Evolutionary conservation across 2,329 filamentous ascomycete genomes (phyloP), one percentile per base, ranked within the genome.

Genomic region (Alternaria consortialis): DNA sequence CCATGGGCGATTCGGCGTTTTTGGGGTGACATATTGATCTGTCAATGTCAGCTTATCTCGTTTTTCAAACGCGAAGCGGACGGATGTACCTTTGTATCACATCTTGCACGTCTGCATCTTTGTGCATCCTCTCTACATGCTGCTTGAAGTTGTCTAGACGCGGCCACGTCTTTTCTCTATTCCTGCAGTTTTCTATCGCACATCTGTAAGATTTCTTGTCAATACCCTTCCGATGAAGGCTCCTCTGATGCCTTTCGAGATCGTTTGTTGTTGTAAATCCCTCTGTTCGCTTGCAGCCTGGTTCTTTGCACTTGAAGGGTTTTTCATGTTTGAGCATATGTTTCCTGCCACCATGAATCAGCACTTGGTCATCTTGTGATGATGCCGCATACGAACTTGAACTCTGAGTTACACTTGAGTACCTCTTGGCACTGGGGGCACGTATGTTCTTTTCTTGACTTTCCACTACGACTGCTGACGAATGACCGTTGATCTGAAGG

Each of bases 141-240:
- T 90, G 88, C 62, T 89, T 89, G 76, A 97, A 97, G 72, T 97
- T 97, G 77, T 97, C 94, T 52, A 89, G 83, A 23, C 94, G 87
- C 1, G 91, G 90, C 92, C 92, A 97, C 36, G 84, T 80, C 75
- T 96, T 97, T 1, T 81, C 81, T 63, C 83, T 88, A 25, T 82
- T 85, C 25, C 80, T 82, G 70, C 90, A 93, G 23, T 80, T 71
- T 7, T 78, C 78, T 6, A 86, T 80, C 52, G 83, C 83, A 73
- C 91, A 95, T 57, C 83, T 84, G 65, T 85, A 92, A 0, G 79
- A 80, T 36, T 65, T 69, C 5, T 56, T 80, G 27, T 71, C 74
- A 60, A 78, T 80, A 39, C 69, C 80, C 53, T 84, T 80, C 25
- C 79, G 81, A 74, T 97, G 93, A 6, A 91, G 88, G 61, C 88